Base-by-base conservation (phyloP, 2,329 filamentous ascomycete genomes). In the Aureobasidium sp. region DNA sequence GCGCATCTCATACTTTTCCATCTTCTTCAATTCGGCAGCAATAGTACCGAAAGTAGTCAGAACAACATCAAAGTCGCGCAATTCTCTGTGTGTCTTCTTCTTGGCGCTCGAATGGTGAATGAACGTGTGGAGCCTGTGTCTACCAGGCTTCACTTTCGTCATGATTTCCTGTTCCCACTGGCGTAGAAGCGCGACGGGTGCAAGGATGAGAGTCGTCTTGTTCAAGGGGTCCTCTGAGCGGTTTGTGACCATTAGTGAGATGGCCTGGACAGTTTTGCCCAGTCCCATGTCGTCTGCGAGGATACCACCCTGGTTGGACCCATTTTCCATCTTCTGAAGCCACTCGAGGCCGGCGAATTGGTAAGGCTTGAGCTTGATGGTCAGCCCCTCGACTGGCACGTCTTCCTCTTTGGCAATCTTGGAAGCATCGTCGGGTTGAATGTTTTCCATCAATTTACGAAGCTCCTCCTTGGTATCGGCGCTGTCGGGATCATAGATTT, bases 151-250 rank as follows among this genome's bases (percentile, higher is more conserved):
- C 39, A 94, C 74, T 73, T 92, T 91, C 41, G 80, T 82, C 63
- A 79, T 73, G 51, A 96, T 90, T 72, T 96, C 91, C 52, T 86
- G 82, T 69, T 89, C 85, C 91, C 91, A 96, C 71, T 96, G 91
- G 17, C 86, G 84, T 72, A 95, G 83, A 17, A 96, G 77, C 3
- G 90, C 87, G 12, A 95, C 85, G 0, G 91, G 91, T 0, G 87
- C 89, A 52, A 96, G 80, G 52, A 96, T 90, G 27, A 96, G 77
- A n/a, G 87, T 94, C 0, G 91, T 91, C 78, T 90, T 84, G 62
- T 76, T 78, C 64, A 76, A 72, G n/a, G 75, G 75, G 64, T 87
- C 80, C 0, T 77, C 73, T 0, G 88, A 84, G n/a, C 81, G 86
- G 6, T 86, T 82, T 6, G 84, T 82, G 14, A 90, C 79, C 67